Conservation (phyloP, 2,329 filamentous ascomycete species). For the Aureobasidium melanogenum region DNA sequence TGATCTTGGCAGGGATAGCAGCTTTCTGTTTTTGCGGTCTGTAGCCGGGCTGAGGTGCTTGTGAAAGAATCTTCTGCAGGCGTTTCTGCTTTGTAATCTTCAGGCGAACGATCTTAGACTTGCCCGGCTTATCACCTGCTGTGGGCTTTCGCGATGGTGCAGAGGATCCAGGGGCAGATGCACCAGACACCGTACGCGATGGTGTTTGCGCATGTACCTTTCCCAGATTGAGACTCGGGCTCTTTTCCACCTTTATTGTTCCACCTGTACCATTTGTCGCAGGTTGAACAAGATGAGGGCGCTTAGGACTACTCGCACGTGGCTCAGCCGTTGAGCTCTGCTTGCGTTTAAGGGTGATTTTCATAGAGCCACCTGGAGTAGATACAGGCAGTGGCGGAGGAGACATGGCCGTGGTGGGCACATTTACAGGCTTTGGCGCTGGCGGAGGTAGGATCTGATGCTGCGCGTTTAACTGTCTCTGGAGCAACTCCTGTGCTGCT, state of each 20-base stretch:
- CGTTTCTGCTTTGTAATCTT: neutral
- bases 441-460: neutral
- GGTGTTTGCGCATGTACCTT: slow-evolving; percentile 1
- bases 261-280: slow-evolving; percentile 1
- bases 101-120: neutral
- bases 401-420: slow-evolving; percentile 11
- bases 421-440: slow-evolving; percentile 3
- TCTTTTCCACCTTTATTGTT: slow-evolving; percentile 10
- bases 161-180: neutral
- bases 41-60: slow-evolving; percentile 4
- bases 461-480: neutral
- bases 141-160: neutral
- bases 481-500: slow-evolving; percentile 3
- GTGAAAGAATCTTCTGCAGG: slow-evolving; percentile 3
- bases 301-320: slow-evolving; percentile 21
- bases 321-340: slow-evolving; percentile 15
- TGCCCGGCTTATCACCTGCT: neutral
- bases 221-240: neutral
- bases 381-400: slow-evolving; percentile 14
- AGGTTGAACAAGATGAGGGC: slow-evolving; percentile 17
- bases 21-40: neutral
- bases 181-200: neutral
- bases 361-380: slow-evolving; percentile 12
- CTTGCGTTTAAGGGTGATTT: slow-evolving; percentile 24
- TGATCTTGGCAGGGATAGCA: neutral